phyloP scores from a whole-genome alignment of 768 basidiomycete species.

The Amanita pseudoporphyria region DNA sequence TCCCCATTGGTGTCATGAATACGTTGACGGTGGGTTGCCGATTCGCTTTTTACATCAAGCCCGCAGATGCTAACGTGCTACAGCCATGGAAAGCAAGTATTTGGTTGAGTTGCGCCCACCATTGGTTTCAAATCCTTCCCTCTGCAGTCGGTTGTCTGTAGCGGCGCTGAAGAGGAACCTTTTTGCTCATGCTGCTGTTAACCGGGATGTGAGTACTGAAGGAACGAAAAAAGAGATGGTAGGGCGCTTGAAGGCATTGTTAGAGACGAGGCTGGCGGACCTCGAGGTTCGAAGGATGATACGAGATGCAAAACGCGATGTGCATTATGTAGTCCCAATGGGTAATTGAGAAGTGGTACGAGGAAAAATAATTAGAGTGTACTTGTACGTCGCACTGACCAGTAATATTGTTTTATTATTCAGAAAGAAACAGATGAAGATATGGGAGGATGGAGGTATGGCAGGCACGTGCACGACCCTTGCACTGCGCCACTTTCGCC shows the following conservation, averaged over 20 bases:
- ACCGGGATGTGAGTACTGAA: slow-evolving; percentile 31
- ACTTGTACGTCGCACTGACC: neutral
- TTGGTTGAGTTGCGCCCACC: slow-evolving; percentile 37
- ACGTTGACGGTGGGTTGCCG: slow-evolving; percentile 38
- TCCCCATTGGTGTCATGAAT: slow-evolving; percentile 40
- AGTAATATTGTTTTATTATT: neutral
- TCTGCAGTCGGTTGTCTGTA: slow-evolving; percentile 32
- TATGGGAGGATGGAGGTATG: neutral
- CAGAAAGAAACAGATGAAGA: no score
- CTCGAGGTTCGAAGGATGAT: slow-evolving; percentile 15
- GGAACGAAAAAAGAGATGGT: slow-evolving; percentile 43
- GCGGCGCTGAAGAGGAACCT: slow-evolving; percentile 48
- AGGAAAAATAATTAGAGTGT: no score
- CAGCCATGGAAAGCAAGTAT: slow-evolving; percentile 41
- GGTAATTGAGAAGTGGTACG: no score
- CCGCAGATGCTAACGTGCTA: neutral
- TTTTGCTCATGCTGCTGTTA: slow-evolving; percentile 39
- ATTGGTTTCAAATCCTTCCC: slow-evolving; percentile 33
- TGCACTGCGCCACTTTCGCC: no score
- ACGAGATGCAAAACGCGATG: neutral
- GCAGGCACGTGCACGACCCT: neutral
- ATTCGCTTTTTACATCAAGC: neutral
- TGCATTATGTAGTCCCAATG: no score
- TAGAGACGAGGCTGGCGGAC: slow-evolving; percentile 40
- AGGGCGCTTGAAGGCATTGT: slow-evolving; percentile 32